Evolutionary conservation across 2,329 filamentous ascomycete species (phyloP).

Genomic region (Fusarium metavorans): DNA sequence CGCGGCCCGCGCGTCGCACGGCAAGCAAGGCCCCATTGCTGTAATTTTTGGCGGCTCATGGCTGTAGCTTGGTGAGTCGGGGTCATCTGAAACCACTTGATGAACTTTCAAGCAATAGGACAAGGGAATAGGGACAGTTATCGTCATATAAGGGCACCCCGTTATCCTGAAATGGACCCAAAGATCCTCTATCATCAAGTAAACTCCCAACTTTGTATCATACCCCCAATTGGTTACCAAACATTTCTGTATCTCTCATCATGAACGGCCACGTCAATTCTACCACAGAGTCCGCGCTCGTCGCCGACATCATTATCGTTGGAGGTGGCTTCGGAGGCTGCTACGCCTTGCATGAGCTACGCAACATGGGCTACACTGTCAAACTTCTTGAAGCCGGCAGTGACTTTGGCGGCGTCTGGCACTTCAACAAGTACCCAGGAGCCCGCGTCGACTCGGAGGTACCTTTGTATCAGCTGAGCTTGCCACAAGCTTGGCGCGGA

Average conservation of each 20-base stretch:
- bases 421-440: slow-evolving; percentile 34
- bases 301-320: slow-evolving; percentile 16
- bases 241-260: not conserved
- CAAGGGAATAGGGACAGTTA: no score
- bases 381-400: slow-evolving; percentile 24
- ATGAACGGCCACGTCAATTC: not conserved
- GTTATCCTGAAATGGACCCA: no score
- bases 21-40: not conserved
- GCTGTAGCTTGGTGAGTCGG: not conserved
- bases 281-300: not conserved
- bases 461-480: slow-evolving; percentile 20
- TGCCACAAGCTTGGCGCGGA: not conserved
- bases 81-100: not conserved
- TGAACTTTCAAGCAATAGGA: no score
- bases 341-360: slow-evolving; percentile 12
- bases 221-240: no score
- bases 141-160: no score
- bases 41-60: not conserved
- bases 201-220: no score
- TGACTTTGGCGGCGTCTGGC: slow-evolving; percentile 33
- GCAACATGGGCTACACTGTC: slow-evolving; percentile 7
- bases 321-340: slow-evolving; percentile 31
- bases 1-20: not conserved
- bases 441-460: slow-evolving; percentile 24
- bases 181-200: no score